Evolutionary conservation across 2,329 filamentous ascomycete genomes (phyloP).

Genomic region (Drechslera avenae): DNA sequence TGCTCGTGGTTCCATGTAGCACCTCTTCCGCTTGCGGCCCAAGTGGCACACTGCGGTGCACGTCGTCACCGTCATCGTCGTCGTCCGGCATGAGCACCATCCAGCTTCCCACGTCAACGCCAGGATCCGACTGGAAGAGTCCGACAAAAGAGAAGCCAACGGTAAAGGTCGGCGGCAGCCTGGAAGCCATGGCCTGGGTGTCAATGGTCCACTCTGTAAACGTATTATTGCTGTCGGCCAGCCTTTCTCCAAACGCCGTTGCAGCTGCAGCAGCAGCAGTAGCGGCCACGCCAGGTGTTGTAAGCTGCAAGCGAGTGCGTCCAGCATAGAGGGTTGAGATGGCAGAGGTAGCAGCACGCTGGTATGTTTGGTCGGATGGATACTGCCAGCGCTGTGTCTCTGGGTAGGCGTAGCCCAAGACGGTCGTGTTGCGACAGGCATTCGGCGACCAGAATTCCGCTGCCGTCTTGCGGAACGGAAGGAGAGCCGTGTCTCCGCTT

Average conservation of each 20-base stretch:
- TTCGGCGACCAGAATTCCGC: conserved; percentile 40
- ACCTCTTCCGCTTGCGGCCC: not conserved
- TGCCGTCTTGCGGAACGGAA: conserved; percentile 38
- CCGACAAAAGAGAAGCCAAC: conserved; percentile 31
- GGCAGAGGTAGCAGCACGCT: conserved; percentile 12
- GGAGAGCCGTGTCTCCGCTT: conserved; percentile 54
- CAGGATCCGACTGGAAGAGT: conserved; percentile 20
- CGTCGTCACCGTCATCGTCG: not conserved
- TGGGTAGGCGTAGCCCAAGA: conserved; percentile 43
- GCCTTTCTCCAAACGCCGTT: conserved; percentile 6
- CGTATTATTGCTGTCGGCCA: too few relatives aligned
- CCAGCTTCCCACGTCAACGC: conserved; percentile 34
- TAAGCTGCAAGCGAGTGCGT: conserved; percentile 6
- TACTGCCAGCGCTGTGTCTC: conserved; percentile 40
- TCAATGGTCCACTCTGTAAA: conserved; percentile 39
- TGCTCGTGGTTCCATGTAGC: conserved; percentile 23
- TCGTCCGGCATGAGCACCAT: conserved; percentile 25
- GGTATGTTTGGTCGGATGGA: conserved; percentile 17
- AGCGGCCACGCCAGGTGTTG: too few relatives aligned
- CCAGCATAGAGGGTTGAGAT: conserved; percentile 33
- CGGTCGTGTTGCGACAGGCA: conserved; percentile 28
- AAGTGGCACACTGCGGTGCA: not conserved
- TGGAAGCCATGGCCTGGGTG: conserved; percentile 7
- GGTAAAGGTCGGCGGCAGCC: conserved; percentile 25
- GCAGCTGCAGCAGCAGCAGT: too few relatives aligned